These are phyloP conservation scores for Mycena alexandri DNA, from an alignment of 768 basidiomycete genomes.

Conservation along the genomic window DNA sequence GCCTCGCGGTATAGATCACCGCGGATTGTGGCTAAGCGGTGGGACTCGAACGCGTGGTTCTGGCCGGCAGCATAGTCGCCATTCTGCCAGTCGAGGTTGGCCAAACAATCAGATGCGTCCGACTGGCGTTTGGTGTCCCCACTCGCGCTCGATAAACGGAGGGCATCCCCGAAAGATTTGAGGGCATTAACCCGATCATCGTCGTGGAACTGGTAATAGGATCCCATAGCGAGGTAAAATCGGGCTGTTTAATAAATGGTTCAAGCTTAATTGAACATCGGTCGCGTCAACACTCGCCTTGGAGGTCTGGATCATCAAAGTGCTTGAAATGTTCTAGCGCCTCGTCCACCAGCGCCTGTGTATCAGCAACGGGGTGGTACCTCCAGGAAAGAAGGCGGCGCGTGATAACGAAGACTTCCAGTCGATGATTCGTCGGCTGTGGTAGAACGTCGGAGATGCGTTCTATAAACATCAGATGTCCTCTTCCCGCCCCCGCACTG, in stretches of 20 bases:
- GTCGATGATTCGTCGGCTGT: background rate
- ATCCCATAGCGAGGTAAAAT: background rate
- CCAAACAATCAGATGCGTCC: background rate
- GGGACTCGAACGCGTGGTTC: background rate
- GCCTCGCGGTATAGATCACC: constrained; percentile 1
- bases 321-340: background rate
- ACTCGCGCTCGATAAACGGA: background rate
- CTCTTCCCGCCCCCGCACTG: background rate
- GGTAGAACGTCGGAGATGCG: background rate
- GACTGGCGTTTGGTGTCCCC: background rate
- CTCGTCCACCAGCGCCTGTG: background rate
- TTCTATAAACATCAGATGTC: background rate
- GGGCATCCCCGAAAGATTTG: background rate
- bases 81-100: background rate
- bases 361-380: background rate
- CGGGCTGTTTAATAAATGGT: background rate
- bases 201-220: constrained; percentile 1
- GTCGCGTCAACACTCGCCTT: background rate
- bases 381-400: background rate
- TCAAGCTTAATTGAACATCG: background rate
- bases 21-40: background rate
- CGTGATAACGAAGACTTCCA: background rate
- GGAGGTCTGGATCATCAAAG: background rate
- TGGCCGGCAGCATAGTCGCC: background rate
- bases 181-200: background rate